A percentile compares a stretch with the other conserved stretches of the same genome.
Conservation (phyloP, 1,284 basidiomycete species). For the Athelia sp. region DNA sequence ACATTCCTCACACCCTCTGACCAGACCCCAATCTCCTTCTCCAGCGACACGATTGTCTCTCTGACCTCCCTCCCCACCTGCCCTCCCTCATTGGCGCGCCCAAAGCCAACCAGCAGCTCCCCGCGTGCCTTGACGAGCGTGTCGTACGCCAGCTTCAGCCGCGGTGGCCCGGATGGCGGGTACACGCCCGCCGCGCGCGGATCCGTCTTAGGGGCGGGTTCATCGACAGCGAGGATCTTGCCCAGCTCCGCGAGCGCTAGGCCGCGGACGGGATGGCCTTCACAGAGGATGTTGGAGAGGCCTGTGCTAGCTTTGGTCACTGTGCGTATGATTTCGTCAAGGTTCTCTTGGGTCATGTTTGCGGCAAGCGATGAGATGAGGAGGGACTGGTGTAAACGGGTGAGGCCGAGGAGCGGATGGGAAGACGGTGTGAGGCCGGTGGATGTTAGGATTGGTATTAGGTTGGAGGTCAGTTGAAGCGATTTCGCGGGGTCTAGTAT, state of each 20-base stretch:
- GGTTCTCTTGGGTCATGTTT: slow-evolving; percentile 36
- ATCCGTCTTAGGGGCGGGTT: slow-evolving; percentile 43
- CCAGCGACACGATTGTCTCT: slow-evolving; percentile 49
- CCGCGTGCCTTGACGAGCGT: slow-evolving; percentile 56
- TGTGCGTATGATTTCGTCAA: slow-evolving; percentile 63
- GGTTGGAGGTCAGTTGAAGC: slow-evolving; percentile 55
- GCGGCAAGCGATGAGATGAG: slow-evolving; percentile 48
- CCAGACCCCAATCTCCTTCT: slow-evolving; percentile 70
- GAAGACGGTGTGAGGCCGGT: slow-evolving; percentile 53
- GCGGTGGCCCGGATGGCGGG: slow-evolving; percentile 58
- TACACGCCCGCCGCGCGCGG: slow-evolving; percentile 27
- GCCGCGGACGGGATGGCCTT: slow-evolving; percentile 77
- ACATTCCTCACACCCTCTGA: slow-evolving; percentile 46
- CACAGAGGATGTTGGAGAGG: slow-evolving; percentile 45
- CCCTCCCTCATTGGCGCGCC: slow-evolving; percentile 54
- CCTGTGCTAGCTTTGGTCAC: slow-evolving; percentile 57
- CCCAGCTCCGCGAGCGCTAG: slow-evolving; percentile 78
- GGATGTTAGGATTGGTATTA: slow-evolving; percentile 56
- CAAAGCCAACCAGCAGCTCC: slow-evolving; percentile 62
- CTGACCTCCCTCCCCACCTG: slow-evolving; percentile 53
- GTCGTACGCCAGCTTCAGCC: slow-evolving; percentile 60
- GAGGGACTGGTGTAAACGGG: slow-evolving; percentile 64
- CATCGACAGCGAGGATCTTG: slow-evolving; percentile 75
- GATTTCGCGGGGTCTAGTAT: slow-evolving; percentile 56
- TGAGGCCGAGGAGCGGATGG: slow-evolving; percentile 74